phyloP scores from a whole-genome alignment of 352 stramenopile species.

The Globisporangium emineosum region DNA sequence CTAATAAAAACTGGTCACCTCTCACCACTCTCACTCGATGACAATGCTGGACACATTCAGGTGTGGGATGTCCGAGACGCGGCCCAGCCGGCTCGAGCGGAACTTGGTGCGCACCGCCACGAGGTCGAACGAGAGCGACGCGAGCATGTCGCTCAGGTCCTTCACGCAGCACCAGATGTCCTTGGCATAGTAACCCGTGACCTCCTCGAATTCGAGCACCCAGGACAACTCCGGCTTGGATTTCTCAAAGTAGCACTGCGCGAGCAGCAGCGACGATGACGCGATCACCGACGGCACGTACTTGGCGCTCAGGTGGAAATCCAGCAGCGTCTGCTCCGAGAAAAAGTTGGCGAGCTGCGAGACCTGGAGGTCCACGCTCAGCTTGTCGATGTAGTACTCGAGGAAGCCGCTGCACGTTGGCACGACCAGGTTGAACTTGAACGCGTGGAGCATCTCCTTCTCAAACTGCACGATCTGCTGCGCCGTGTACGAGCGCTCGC shows the following conservation, averaged over 20 bases:
- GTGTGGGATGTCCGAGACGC: slow-evolving; percentile 20
- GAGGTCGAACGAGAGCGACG: slow-evolving; percentile 38
- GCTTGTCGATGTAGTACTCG: slow-evolving; percentile 90
- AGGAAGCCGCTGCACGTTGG: slow-evolving; percentile 95
- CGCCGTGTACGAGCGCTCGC: slow-evolving; percentile 94
- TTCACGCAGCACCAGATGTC: slow-evolving; percentile 35
- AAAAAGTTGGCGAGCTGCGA: slow-evolving; percentile 55
- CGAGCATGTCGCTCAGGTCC: slow-evolving; percentile 34
- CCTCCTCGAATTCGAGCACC: slow-evolving; percentile 43
- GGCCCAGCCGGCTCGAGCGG: slow-evolving; percentile 19
- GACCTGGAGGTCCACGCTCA: slow-evolving; percentile 37
- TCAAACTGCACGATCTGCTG: slow-evolving; percentile 84
- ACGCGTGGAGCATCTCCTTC: slow-evolving; percentile 92
- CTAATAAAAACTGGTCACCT: background rate
- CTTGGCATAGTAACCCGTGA: slow-evolving; percentile 44
- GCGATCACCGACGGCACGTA: slow-evolving; percentile 52
- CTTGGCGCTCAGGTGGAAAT: slow-evolving; percentile 45
- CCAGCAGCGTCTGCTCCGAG: slow-evolving; percentile 50
- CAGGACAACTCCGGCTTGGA: slow-evolving; percentile 37
- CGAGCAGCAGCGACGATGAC: slow-evolving; percentile 43
- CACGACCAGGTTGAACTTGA: slow-evolving; percentile 96
- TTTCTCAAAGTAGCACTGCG: slow-evolving; percentile 47
- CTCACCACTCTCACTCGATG: slow-evolving; percentile 15
- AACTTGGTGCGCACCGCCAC: slow-evolving; percentile 45
- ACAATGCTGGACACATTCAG: slow-evolving; percentile 15